Evolutionary conservation across 176 grass and related monocot species (phyloP).

Genomic region (Cocos nucifera): DNA sequence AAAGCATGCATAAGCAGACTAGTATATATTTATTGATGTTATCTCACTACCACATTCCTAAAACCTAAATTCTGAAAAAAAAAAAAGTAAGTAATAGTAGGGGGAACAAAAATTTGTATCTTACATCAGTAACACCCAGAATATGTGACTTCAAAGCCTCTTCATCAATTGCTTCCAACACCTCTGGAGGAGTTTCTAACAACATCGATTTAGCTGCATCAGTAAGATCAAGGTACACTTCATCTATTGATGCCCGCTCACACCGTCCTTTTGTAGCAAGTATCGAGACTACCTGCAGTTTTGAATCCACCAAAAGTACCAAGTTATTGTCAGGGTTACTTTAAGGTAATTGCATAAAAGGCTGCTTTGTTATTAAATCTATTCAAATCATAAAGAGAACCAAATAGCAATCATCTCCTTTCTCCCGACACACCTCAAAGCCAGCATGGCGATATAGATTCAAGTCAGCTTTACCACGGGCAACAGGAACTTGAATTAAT

Average conservation of each 20-base stretch:
- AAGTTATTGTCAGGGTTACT: neutral
- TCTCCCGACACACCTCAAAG: slow-evolving; percentile 48
- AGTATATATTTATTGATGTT: too few species aligned
- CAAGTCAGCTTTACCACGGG: slow-evolving; percentile 83
- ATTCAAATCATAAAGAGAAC: too few species aligned
- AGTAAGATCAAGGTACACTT: slow-evolving; percentile 97
- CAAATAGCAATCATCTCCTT: neutral
- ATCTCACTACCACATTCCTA: too few species aligned
- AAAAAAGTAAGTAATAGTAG: too few species aligned
- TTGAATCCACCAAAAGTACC: neutral
- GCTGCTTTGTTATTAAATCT: too few species aligned
- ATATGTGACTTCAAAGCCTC: slow-evolving; percentile 75
- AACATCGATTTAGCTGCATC: slow-evolving; percentile 77
- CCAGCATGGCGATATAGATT: slow-evolving; percentile 72
- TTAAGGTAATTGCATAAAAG: neutral
- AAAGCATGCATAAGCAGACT: too few species aligned
- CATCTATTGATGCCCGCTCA: slow-evolving; percentile 86
- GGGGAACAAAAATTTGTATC: neutral
- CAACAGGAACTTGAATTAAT: slow-evolving; percentile 83
- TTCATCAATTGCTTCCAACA: slow-evolving; percentile 25
- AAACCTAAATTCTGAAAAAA: too few species aligned
- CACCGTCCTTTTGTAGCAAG: slow-evolving; percentile 76
- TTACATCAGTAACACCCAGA: slow-evolving; percentile 56
- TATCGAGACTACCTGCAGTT: slow-evolving; percentile 63
- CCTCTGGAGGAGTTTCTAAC: slow-evolving; percentile 46